These are phyloP conservation scores for Epicoccum nigrum DNA, from an alignment of 2,329 filamentous ascomycete genomes.

Conservation along the genomic window DNA sequence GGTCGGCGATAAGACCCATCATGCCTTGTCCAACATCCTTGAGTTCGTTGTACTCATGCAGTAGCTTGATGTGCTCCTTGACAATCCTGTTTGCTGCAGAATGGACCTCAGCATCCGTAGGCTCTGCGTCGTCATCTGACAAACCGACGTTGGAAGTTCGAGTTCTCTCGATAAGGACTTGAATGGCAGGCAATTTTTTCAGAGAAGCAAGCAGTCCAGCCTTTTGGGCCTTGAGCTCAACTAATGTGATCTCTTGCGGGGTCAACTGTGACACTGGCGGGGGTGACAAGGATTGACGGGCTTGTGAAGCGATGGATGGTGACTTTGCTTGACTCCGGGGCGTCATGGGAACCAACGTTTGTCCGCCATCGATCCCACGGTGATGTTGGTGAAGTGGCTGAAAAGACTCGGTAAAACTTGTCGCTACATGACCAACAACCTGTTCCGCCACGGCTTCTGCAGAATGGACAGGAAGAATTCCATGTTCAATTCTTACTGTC, in stretches of 20 bases:
- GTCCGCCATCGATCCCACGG: too few species aligned
- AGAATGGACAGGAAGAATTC: too few species aligned
- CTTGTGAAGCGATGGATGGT: neutral
- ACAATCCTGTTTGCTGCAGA: slow-evolving; percentile 60
- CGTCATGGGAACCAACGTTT: neutral
- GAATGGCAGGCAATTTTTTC: slow-evolving; percentile 35
- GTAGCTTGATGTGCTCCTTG: slow-evolving; percentile 66
- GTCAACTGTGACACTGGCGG: slow-evolving; percentile 15
- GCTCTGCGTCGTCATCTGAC: slow-evolving; percentile 26
- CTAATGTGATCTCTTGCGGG: slow-evolving; percentile 56
- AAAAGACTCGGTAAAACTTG: neutral
- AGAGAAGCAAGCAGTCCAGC: slow-evolving; percentile 42
- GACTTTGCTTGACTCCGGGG: neutral
- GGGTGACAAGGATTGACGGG: neutral
- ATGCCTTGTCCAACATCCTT: slow-evolving; percentile 71
- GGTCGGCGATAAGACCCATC: slow-evolving; percentile 71
- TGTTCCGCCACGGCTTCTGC: too few species aligned
- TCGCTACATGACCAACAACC: too few species aligned
- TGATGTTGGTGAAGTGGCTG: neutral
- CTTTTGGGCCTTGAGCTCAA: slow-evolving; percentile 54
- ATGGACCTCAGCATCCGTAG: slow-evolving; percentile 42
- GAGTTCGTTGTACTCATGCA: slow-evolving; percentile 75
- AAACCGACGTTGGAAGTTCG: slow-evolving; percentile 25
- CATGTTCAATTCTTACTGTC: too few species aligned
- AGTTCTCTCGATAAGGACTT: slow-evolving; percentile 43